Evolutionary conservation across 768 basidiomycete species (phyloP).

Genomic region (Cyclocybe cylindracea): DNA sequence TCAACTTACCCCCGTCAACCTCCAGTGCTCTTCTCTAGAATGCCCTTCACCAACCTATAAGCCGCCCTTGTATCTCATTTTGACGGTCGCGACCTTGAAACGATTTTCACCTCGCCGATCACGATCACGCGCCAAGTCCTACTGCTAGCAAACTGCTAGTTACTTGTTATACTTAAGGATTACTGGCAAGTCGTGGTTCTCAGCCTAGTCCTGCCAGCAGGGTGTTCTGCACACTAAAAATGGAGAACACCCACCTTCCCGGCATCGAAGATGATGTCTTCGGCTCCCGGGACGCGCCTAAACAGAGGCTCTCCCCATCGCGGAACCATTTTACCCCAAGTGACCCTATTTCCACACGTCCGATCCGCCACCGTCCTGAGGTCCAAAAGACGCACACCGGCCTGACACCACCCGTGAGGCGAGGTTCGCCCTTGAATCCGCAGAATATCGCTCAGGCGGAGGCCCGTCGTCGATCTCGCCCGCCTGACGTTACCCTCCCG

Average conservation of each 20-base stretch:
- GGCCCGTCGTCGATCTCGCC: slow-evolving; percentile 26
- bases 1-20: too few species aligned
- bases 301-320: slow-evolving; percentile 14
- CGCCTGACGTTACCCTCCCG: slow-evolving; percentile 20
- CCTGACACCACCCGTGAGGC: slow-evolving; percentile 25
- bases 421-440: slow-evolving; percentile 36
- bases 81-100: too few species aligned
- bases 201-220: not conserved
- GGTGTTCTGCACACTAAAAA: slow-evolving; percentile 1
- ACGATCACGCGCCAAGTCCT: too few species aligned
- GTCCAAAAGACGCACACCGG: slow-evolving; percentile 13
- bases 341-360: slow-evolving; percentile 17
- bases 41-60: too few species aligned
- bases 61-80: too few species aligned
- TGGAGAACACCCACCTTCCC: slow-evolving; percentile 21
- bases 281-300: slow-evolving; percentile 13
- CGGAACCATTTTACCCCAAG: slow-evolving; percentile 23
- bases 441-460: slow-evolving; percentile 25
- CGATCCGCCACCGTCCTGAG: slow-evolving; percentile 19
- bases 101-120: too few species aligned
- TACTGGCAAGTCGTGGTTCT: not conserved
- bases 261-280: slow-evolving; percentile 29
- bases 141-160: too few species aligned
- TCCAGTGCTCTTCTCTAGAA: too few species aligned
- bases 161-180: too few species aligned